phyloP scores from a whole-genome alignment of 2,329 filamentous ascomycete genomes.

The Aspergillus persii region DNA sequence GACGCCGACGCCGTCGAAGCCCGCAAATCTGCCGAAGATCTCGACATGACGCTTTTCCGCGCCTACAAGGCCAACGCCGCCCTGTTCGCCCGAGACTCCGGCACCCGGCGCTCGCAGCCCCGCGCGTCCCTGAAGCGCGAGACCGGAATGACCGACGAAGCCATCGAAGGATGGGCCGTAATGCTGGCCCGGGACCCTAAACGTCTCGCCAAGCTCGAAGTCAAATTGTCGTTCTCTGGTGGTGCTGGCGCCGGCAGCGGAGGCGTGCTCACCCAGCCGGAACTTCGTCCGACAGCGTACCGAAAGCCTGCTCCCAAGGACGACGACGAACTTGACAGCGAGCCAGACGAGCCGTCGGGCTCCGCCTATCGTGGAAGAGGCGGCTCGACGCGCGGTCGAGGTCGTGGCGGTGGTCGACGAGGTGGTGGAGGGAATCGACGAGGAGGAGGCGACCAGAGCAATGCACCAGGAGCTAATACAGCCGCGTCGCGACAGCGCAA shows the following conservation, averaged over 20 bases:
- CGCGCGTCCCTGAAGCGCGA: slow-evolving; percentile 67
- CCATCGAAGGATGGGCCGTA: slow-evolving; percentile 88
- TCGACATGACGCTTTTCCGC: slow-evolving; percentile 72
- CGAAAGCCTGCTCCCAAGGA: slow-evolving; percentile 33
- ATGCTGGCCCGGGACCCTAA: slow-evolving; percentile 76
- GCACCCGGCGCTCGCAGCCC: slow-evolving; percentile 63
- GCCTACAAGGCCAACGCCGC: slow-evolving; percentile 65
- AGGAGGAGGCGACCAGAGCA: slow-evolving; percentile 56
- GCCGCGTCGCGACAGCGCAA: slow-evolving; percentile 71
- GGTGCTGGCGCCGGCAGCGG: slow-evolving; percentile 55
- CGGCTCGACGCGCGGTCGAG: slow-evolving; percentile 45
- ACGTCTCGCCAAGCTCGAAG: slow-evolving; percentile 53
- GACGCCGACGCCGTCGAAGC: slow-evolving; percentile 54
- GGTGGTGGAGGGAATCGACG: slow-evolving; percentile 52
- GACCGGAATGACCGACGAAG: slow-evolving; percentile 88
- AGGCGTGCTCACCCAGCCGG: slow-evolving; percentile 53
- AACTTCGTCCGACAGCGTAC: slow-evolving; percentile 67
- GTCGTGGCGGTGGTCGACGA: slow-evolving; percentile 48
- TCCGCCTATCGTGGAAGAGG: slow-evolving; percentile 25
- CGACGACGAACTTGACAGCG: slow-evolving; percentile 51
- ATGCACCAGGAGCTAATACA: slow-evolving; percentile 44
- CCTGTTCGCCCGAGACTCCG: slow-evolving; percentile 69
- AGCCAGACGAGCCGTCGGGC: slow-evolving; percentile 35
- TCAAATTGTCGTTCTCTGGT: slow-evolving; percentile 69
- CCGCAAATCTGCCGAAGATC: slow-evolving; percentile 30